Evolutionary conservation across 331 rosid species (phyloP), one percentile per base, ranked within the genome.

Genomic region (Telfairia occidentalis): DNA sequence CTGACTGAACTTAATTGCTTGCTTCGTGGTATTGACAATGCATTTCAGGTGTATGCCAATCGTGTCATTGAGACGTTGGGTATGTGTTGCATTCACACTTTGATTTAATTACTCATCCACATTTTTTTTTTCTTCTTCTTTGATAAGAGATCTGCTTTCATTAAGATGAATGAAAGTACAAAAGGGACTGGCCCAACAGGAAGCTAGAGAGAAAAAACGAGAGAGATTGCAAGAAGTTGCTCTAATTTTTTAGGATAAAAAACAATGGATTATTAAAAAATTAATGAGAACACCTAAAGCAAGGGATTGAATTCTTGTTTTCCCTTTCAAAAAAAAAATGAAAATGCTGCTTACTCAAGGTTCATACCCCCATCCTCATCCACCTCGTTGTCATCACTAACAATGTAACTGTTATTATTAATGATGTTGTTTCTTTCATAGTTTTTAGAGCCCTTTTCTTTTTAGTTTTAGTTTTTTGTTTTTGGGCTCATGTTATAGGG

Each of bases 21-120:
- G 87, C 88, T 90, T 78, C 96, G 99, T 21, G 99, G 99, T 65
- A 86, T 95, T 3, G 99, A 95, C 86, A 95, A 95, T 86, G 97
- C 93, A 37, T 91, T 92, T 85, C 99, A 92, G 81, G 90, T 84
- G 45, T 95, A 88, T 84, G 89, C 91, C 34, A 92, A 87, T 76
- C 84, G 54, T 54, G 92, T 86, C 78, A 89, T 86, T 81, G 87
- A 85, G 74, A 86, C 86, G 78, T 80, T 92, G 82, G 93, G 99
- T 95, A 76, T 80, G 97, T 80, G 64, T 61, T 75, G 24, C 35
- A 32, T 19, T 35, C 26, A 43, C 37, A 16, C 28, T 65, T 58
- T 60, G 23, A 4, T 26, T 69, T 42, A 42, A 2, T 43, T 26
- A 15, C 7, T 69, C 38, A 13, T 16, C 23, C 48, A 67, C 13